Base-by-base conservation (phyloP, 2,329 filamentous ascomycete species). In the Myotisia sp. region DNA sequence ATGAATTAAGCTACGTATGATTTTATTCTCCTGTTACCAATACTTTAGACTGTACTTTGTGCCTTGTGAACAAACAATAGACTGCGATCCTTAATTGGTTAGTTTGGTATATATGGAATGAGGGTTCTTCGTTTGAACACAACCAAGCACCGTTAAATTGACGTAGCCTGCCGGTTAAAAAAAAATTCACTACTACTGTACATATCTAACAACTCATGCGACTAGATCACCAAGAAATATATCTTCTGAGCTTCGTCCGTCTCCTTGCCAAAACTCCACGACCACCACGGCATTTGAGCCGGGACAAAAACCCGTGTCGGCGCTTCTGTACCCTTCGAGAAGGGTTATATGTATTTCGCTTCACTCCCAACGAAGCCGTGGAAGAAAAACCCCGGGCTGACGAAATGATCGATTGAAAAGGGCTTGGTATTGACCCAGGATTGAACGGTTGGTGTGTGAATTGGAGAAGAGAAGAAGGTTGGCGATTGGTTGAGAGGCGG, bases 281-380 rank as follows among this genome's bases (percentile, higher is more conserved):
- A 16, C 73, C 73, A 33, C 62, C 67, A 47, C 64, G 62, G 14
- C 61, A 62, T 47, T 59, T 59, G 40, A 72, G 42, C 45, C 73
- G 53, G 6, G 64, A 56, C 39, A 76, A 48, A 47, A 74, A 76
- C 2, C 72, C 72, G 54, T 73, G 68, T 45, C 72, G 62, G 42
- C 73, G 60, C 57, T 76, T 77, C 50, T 74, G 62, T 26, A 74
- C 68, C 28, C 65, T 49, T 42, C 74, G 68, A 33, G 66, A 72
- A 6, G 71, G 71, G 36, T 70, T 68, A 47, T 64, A 76, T 26
- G 73, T 76, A 37, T 66, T 55, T 42, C 72, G 62, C 32, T 55
- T 57, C 17, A 49, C 60, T 29, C 50, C 55, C 4, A 65, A 53
- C 2, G 52, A 49, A 5, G 61, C 53, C 34, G 60, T 58, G 10